Conservation (phyloP, 2,329 filamentous ascomycete species). For the Lecanicillium sp. region DNA sequence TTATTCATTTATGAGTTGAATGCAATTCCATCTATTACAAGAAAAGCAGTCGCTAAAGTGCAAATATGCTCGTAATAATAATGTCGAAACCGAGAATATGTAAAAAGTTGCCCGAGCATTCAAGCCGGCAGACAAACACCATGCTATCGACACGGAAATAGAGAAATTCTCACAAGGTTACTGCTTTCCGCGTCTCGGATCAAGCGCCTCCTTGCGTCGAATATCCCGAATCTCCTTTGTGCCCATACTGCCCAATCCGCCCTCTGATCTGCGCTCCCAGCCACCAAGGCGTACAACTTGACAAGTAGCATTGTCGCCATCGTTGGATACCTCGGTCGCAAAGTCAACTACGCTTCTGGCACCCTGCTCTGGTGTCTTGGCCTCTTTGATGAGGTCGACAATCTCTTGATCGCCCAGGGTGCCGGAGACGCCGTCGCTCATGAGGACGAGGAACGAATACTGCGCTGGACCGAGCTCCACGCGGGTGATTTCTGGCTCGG, state of each 20-base stretch:
- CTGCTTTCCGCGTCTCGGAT: slow-evolving; percentile 64
- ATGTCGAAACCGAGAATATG: background rate
- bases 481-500: slow-evolving; percentile 80
- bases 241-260: slow-evolving; percentile 78
- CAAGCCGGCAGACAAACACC: background rate
- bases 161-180: slow-evolving; percentile 14
- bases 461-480: slow-evolving; percentile 75
- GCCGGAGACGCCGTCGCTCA: slow-evolving; percentile 83
- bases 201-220: slow-evolving; percentile 68
- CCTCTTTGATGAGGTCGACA: slow-evolving; percentile 91
- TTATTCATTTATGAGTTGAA: background rate
- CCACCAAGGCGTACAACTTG: slow-evolving; percentile 59
- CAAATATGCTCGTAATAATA: too few species aligned
- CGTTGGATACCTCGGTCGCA: slow-evolving; percentile 71
- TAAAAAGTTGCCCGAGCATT: background rate
- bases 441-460: slow-evolving; percentile 81
- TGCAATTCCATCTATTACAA: too few species aligned
- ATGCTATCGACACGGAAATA: background rate
- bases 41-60: too few species aligned
- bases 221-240: slow-evolving; percentile 89
- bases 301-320: slow-evolving; percentile 62
- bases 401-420: slow-evolving; percentile 88
- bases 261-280: slow-evolving; percentile 68
- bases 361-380: slow-evolving; percentile 80
- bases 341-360: slow-evolving; percentile 73